A percentile compares a stretch with the other conserved stretches of the same genome.
Conservation (phyloP, 495 filamentous ascomycete genomes). For the Xanthoparmelia taractica region DNA sequence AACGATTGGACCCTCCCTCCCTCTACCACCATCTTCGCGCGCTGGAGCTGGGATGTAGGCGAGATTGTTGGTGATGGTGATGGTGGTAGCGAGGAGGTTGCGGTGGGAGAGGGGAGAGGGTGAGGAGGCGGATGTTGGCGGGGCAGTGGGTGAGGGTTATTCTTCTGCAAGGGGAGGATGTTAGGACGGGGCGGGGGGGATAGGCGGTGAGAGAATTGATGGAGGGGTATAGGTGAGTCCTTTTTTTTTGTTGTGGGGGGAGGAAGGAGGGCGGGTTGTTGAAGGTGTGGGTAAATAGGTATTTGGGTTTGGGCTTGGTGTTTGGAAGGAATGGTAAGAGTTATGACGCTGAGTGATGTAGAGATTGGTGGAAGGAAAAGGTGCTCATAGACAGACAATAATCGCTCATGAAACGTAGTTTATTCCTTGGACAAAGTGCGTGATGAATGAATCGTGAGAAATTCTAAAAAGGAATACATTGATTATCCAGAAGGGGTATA, state of each 20-base stretch:
- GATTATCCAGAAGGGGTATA: background rate
- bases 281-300: background rate
- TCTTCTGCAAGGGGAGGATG: conserved; percentile 3
- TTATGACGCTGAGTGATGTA: background rate
- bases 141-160: background rate
- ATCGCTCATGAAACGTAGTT: background rate
- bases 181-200: background rate
- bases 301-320: background rate
- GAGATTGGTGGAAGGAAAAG: background rate
- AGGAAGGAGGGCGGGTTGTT: background rate
- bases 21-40: too few relatives aligned
- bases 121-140: background rate
- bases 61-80: too few relatives aligned
- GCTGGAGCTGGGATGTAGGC: too few relatives aligned
- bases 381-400: background rate
- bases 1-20: too few relatives aligned
- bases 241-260: too few relatives aligned
- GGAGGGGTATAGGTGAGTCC: too few relatives aligned
- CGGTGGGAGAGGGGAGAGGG: too few relatives aligned
- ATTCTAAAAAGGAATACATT: background rate
- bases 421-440: background rate
- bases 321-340: background rate
- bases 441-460: background rate
- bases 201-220: background rate
- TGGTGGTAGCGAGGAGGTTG: too few relatives aligned